Evolutionary conservation across 495 filamentous ascomycete species (phyloP).

Genomic region (Daldinia vernicosa): DNA sequence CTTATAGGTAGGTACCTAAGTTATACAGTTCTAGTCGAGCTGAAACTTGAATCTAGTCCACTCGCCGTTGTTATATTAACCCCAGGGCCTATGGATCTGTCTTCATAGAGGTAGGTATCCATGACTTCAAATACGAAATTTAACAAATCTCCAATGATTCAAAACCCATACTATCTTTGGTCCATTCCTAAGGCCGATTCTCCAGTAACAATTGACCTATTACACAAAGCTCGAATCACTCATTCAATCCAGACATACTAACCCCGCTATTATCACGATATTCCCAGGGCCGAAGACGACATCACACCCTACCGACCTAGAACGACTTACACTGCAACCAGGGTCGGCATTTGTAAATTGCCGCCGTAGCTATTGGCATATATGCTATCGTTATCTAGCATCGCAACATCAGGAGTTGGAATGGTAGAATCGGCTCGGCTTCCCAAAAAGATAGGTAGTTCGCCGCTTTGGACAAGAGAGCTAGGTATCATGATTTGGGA

Average conservation of each 20-base stretch:
- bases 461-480: conserved; percentile 1
- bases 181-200: neutral
- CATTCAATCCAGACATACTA: neutral
- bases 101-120: neutral
- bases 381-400: conserved; percentile 16
- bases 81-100: neutral
- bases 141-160: neutral
- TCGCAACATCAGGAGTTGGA: conserved; percentile 24
- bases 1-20: neutral
- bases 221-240: conserved; percentile 6
- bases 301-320: conserved; percentile 17
- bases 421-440: conserved; percentile 28
- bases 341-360: conserved; percentile 16
- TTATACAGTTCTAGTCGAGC: neutral
- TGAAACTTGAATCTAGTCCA: neutral
- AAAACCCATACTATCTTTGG: neutral
- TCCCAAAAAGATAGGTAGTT: conserved; percentile 18
- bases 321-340: conserved; percentile 7
- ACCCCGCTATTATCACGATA: conserved; percentile 36
- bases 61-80: neutral
- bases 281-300: conserved; percentile 28
- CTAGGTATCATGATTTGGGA: neutral
- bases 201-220: conserved; percentile 6
- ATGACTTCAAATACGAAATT: neutral
- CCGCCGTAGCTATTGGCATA: neutral